These are phyloP conservation scores for Eucalyptus virginea DNA, from an alignment of 345 rosid genomes.

Conservation along the genomic window DNA sequence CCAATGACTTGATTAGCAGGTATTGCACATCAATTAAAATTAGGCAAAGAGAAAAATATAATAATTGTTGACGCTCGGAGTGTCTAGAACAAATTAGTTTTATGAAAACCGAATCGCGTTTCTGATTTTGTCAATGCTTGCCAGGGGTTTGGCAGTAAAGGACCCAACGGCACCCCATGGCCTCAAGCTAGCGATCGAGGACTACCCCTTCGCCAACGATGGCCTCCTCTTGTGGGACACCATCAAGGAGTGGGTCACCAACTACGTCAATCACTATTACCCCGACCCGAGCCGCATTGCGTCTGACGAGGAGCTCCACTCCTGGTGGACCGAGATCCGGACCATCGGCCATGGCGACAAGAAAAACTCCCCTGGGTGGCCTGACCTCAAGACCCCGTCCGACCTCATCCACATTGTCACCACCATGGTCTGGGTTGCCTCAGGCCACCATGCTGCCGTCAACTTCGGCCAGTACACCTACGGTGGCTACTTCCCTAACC, in stretches of 20 bases:
- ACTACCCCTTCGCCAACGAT: slow-evolving; percentile 52
- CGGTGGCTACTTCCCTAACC: slow-evolving; percentile 37
- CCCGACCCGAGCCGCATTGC: slow-evolving; percentile 5
- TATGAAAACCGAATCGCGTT: background rate
- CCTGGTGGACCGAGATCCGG: slow-evolving; percentile 44
- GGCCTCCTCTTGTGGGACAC: slow-evolving; percentile 39
- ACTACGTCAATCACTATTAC: slow-evolving; percentile 38
- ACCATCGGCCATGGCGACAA: slow-evolving; percentile 41
- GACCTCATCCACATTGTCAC: slow-evolving; percentile 26
- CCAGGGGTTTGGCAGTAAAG: slow-evolving; percentile 44
- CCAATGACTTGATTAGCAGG: slow-evolving; percentile 46
- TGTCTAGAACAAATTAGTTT: too few species aligned
- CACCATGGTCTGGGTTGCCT: slow-evolving; percentile 27
- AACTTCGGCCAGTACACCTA: slow-evolving; percentile 43
- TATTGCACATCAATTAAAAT: background rate
- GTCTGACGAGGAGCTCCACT: slow-evolving; percentile 37
- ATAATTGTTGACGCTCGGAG: too few species aligned
- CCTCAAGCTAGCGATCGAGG: slow-evolving; percentile 32
- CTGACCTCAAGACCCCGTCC: slow-evolving; percentile 5
- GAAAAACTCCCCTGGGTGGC: slow-evolving; percentile 46
- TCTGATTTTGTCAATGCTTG: background rate
- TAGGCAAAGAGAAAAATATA: background rate
- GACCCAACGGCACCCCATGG: slow-evolving; percentile 37
- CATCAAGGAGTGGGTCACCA: slow-evolving; percentile 26
- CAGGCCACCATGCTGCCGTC: slow-evolving; percentile 46